phyloP scores from a whole-genome alignment of 495 filamentous ascomycete genomes.

The Cryomyces minteri region DNA sequence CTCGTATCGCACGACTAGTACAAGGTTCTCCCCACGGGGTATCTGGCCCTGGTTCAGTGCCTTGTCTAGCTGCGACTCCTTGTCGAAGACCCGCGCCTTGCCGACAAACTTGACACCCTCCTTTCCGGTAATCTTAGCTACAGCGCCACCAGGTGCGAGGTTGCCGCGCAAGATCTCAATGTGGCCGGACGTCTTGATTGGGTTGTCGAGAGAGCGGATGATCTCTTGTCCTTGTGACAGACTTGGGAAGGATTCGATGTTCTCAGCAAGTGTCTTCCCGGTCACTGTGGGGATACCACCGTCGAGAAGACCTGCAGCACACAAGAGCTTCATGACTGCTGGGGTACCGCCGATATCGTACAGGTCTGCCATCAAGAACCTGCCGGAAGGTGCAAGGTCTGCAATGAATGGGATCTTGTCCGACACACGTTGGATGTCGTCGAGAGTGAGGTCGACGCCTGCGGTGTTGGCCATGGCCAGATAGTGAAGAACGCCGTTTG shows the following conservation, averaged over 20 bases:
- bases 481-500: conserved; percentile 88
- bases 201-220: conserved; percentile 62
- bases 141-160: conserved; percentile 77
- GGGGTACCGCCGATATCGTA: conserved; percentile 86
- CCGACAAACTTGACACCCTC: conserved; percentile 75
- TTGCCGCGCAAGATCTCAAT: conserved; percentile 82
- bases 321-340: conserved; percentile 78
- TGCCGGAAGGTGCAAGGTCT: conserved; percentile 76
- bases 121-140: conserved; percentile 97
- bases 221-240: conserved; percentile 68
- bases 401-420: conserved; percentile 86
- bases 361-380: conserved; percentile 89
- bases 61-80: conserved; percentile 59
- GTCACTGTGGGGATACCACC: conserved; percentile 82
- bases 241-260: conserved; percentile 64
- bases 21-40: conserved; percentile 65
- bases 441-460: conserved; percentile 61
- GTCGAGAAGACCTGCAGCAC: conserved; percentile 65
- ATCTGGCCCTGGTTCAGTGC: conserved; percentile 57
- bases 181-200: conserved; percentile 80
- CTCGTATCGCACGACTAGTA: conserved; percentile 86
- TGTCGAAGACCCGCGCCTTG: conserved; percentile 76
- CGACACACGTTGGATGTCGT: conserved; percentile 76
- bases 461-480: conserved; percentile 90
- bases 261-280: conserved; percentile 75